Base-by-base conservation (phyloP, 495 filamentous ascomycete species). In the Daldinia caldariorum region DNA sequence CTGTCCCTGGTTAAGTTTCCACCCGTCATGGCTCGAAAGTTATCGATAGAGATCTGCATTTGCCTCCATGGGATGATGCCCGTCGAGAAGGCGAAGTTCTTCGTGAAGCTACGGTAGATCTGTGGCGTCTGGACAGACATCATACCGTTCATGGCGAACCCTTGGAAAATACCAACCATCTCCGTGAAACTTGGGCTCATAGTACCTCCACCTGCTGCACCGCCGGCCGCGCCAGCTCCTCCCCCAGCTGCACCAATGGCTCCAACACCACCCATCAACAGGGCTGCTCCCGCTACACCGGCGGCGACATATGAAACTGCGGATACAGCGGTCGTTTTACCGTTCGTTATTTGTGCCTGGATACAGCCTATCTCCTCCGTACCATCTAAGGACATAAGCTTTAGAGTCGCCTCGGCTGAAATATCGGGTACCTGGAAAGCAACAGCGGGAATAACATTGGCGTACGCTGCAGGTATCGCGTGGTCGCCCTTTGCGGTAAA, bases 71-170 rank as follows among this genome's bases (percentile, higher is more conserved):
- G 86, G 53, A 99, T 85, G 66, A 97, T 76, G 22, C 94, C 94
- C 29, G 89, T 90, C 67, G 92, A 94, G 83, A 97, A 99, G 41
- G 85, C 93, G 79, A 99, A 99, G 78, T 98, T 99, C 80, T 90
- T 90, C 43, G 91, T 79, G 77, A 97, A 99, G 75, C 89, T 94
- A 63, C 88, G 85, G 79, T 98, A 98, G 29, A 98, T 88, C 31
- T 87, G 78, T 5, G 95, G 95, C 73, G 97, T 93, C 70, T 89
- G 87, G 71, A 94, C 93, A 67, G 91, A 94, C 76, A 97, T 79
- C 95, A 98, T 97, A 59, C 95, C 95, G 76, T 94, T 97, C 82
- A 94, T 90, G 18, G 95, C 94, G 79, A 99, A 89, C 32, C 89
- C 89, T 80, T 98, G 95, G 79, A 98, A 97, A 87, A 90, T 94